Evolutionary conservation across 2,329 filamentous ascomycete genomes (phyloP), one percentile per base, ranked within the genome.

Genomic region (Zymoseptoria brevis): DNA sequence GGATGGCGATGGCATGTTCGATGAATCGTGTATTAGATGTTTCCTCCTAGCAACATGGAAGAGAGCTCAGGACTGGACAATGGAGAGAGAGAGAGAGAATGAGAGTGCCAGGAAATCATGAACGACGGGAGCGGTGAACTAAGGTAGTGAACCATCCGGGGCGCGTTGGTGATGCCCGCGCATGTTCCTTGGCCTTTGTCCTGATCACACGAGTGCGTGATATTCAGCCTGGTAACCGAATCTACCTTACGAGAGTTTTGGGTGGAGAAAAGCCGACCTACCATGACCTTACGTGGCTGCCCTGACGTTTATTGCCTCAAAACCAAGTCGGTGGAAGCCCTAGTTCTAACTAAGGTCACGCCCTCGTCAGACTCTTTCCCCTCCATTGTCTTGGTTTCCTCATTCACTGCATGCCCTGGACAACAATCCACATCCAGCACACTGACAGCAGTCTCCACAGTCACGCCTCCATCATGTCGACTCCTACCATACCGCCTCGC

Each of bases 401-500:
- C 13, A 45, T n/a, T 45, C 35, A 45, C 35, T n/a, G 35, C 35
- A n/a, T 45, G n/a, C n/a, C n/a, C n/a, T n/a, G 35, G 13, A n/a
- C 13, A 16, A 13, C 16, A 5, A 5, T 45, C 13, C 35, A n/a
- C 35, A 45, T 4, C 35, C 35, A 45, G 35, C 35, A 45, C 35
- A 45, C 35, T 45, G 35, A 45, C 35, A 45, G 35, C 35, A 45
- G 35, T 16, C 35, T 45, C 35, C 35, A n/a, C 35, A 45, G 35
- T 45, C 35, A 45, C 35, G n/a, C 35, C 35, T 16, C 68, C 67
- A 74, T 65, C 66, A 79, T 79, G 77, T 76, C 82, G 67, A 77
- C 78, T 59, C 81, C 86, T 49, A 76, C 75, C 66, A 77, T 88
- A 65, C 86, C 86, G 62, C 84, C 85, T 65, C 83, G 85, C 63